Conservation (phyloP, 257 asterid species). For the Mitragyna speciosa region DNA sequence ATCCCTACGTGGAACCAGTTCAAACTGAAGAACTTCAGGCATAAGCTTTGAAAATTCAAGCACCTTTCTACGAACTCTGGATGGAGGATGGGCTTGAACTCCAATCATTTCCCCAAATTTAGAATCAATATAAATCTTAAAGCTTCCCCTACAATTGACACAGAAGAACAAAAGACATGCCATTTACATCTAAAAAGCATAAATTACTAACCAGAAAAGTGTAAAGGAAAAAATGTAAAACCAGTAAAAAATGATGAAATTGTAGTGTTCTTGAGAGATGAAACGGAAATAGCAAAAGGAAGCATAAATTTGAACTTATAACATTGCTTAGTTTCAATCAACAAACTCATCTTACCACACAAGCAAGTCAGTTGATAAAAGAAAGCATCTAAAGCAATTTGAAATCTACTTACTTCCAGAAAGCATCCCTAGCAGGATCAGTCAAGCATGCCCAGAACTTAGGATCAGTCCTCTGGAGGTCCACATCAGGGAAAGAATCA, state of each 20-base stretch:
- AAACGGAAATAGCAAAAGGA: background rate
- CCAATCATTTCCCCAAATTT: conserved; percentile 21
- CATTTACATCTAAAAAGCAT: background rate
- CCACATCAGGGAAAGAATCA: conserved; percentile 20
- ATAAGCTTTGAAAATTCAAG: conserved; percentile 50
- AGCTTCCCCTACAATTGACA: conserved; percentile 53
- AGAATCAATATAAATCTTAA: conserved; percentile 32
- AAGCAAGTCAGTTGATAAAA: conserved; percentile 4
- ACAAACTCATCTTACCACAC: background rate
- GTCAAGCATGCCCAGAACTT: conserved; percentile 11
- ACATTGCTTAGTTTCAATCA: background rate
- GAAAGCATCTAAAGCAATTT: background rate
- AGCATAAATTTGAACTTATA: background rate
- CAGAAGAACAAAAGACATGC: background rate
- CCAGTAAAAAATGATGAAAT: background rate
- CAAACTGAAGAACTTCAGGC: conserved; percentile 56
- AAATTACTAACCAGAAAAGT: background rate
- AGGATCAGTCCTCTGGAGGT: conserved; percentile 24
- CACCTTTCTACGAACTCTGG: conserved; percentile 42
- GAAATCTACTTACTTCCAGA: conserved; percentile 61
- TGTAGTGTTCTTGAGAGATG: background rate
- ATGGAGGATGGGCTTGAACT: conserved; percentile 60
- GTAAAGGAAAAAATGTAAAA: background rate
- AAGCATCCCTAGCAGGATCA: conserved; percentile 43
- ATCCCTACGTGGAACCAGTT: conserved; percentile 42